Evolutionary conservation across 1,284 basidiomycete genomes (phyloP).

Genomic region (Trichosporon sp.): DNA sequence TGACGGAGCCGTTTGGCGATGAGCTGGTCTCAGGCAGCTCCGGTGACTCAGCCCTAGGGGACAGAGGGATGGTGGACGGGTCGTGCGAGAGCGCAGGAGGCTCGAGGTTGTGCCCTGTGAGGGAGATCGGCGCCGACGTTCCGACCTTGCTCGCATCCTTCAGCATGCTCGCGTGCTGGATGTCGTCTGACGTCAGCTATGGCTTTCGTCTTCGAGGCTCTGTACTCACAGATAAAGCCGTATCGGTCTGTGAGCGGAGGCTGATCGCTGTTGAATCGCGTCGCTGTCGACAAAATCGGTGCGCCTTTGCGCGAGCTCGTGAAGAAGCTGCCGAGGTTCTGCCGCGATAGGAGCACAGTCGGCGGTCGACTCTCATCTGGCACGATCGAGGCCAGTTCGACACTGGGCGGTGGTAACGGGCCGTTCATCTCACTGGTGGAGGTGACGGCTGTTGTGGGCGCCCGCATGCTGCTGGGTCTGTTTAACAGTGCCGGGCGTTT

Average conservation of each 20-base stretch:
- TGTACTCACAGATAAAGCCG: conserved; percentile 81
- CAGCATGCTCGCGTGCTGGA: conserved; percentile 71
- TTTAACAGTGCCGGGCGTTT: conserved; percentile 45
- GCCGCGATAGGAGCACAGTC: conserved; percentile 48
- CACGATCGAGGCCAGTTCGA: conserved; percentile 86
- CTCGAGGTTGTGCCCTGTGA: conserved; percentile 31
- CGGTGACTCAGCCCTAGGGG: not conserved
- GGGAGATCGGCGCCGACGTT: conserved; percentile 37
- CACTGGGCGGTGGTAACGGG: conserved; percentile 45
- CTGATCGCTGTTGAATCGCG: conserved; percentile 56
- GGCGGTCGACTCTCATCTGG: conserved; percentile 80
- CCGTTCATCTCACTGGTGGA: conserved; percentile 1
- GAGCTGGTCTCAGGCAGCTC: not conserved
- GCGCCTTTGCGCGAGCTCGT: conserved; percentile 31
- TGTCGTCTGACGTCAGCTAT: conserved; percentile 56
- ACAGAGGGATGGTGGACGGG: not conserved
- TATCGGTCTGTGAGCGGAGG: conserved; percentile 79
- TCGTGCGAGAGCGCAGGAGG: not conserved
- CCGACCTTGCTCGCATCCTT: conserved; percentile 56
- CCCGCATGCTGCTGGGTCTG: conserved; percentile 23
- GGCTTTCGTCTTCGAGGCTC: conserved; percentile 42
- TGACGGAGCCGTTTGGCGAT: conserved; percentile 1
- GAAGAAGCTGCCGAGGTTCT: conserved; percentile 42
- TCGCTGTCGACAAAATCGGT: conserved; percentile 42
- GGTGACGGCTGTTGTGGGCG: conserved; percentile 32